Evolutionary conservation across 2,329 filamentous ascomycete genomes (phyloP).

Genomic region (Fulvia fulva): DNA sequence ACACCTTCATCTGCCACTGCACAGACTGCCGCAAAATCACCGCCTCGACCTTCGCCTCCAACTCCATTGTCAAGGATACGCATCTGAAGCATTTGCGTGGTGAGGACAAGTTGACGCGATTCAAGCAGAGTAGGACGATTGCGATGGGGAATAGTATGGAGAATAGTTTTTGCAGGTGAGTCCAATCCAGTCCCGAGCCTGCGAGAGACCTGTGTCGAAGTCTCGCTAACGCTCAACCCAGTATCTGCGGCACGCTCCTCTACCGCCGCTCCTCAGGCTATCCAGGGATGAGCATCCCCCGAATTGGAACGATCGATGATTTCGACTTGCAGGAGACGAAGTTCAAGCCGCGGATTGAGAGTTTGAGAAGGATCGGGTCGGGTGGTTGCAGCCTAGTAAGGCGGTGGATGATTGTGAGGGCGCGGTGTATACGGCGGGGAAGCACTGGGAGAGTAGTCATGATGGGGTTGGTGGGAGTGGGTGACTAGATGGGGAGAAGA

Average conservation of each 20-base stretch:
- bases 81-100: conserved; percentile 51
- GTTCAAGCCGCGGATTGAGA: conserved; percentile 52
- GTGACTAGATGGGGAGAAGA: background rate
- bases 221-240: no score
- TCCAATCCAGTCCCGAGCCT: no score
- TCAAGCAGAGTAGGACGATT: conserved; percentile 47
- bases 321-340: conserved; percentile 55
- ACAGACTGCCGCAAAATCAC: conserved; percentile 55
- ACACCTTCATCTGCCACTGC: conserved; percentile 58
- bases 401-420: background rate
- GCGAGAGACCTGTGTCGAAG: no score
- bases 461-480: conserved; percentile 4
- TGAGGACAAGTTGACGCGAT: conserved; percentile 48
- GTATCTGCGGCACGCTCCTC: conserved; percentile 57
- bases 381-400: conserved; percentile 11
- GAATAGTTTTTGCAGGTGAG: conserved; percentile 55
- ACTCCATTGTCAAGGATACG: conserved; percentile 50
- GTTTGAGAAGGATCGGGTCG: conserved; percentile 46
- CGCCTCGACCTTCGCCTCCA: conserved; percentile 59
- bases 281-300: conserved; percentile 47
- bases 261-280: conserved; percentile 45
- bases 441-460: conserved; percentile 15
- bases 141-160: conserved; percentile 51
- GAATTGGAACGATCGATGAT: conserved; percentile 62
- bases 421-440: conserved; percentile 14